Evolutionary conservation across 1,284 basidiomycete genomes (phyloP), one percentile per base, ranked within the genome.

Genomic region (Ceratorhiza oryzae-sativae): DNA sequence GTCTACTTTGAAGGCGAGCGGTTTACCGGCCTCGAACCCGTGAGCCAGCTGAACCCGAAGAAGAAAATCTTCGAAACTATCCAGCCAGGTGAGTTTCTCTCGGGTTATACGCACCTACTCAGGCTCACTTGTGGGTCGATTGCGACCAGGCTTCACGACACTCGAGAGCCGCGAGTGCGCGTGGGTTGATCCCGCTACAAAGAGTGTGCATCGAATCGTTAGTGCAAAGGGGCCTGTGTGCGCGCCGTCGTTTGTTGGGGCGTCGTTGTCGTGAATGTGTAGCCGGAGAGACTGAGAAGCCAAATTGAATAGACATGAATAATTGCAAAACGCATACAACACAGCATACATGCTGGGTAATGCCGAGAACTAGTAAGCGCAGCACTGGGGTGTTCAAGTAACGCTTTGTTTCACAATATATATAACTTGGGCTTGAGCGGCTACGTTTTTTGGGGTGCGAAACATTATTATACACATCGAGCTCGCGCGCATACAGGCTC

Each of bases 31-130:
- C 87, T 85, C 1, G 85, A 84, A 30, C 91, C 95, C 1, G 83
- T 96, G 48, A 80, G 90, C 1, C 92, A 94, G 77, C 84, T 98
- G 74, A 97, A 97, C 81, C 95, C 95, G 10, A 98, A 98, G 84
- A 97, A 97, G 84, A 98, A 98, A 83, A 92, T 97, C 36, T 98
- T 97, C 77, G 96, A 98, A 83, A 91, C 93, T 0, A 88, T 98
- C 62, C 96, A 97, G 79, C 94, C 94, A 74, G 88, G 91, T 90
- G 74, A 32, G 81, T 77, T 23, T 0, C n/a, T 48, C 23, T 42
- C 27, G n/a, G n/a, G n/a, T n/a, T n/a, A n/a, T n/a, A n/a, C n/a
- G n/a, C n/a, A n/a, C n/a, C 39, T 10, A 23, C 13, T 25, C 20
- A 36, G 39, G 32, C 39, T 61, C 32, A 25, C 15, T 65, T 45